Evolutionary conservation across 176 grass and related monocot genomes (phyloP), one percentile per base, ranked within the genome.

Genomic region (Bothriochloa decipiens): DNA sequence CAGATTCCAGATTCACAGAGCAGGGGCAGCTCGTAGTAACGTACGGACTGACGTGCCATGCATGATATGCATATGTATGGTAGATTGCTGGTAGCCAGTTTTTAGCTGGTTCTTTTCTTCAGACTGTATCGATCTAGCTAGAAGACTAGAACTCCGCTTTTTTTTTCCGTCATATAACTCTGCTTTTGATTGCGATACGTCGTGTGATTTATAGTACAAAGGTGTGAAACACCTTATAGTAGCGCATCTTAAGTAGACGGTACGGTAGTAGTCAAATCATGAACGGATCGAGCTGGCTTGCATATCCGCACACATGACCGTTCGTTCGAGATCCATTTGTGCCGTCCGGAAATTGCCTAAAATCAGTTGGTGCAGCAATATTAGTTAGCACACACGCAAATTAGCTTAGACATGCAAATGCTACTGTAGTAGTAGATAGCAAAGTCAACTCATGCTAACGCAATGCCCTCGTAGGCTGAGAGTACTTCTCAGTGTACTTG

Each of bases 281-380:
- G 28, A 39, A 37, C 50, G 41, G 20, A 70, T 32, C 29, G 40
- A 40, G 49, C 70, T 70, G 7, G 49, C 36, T 49, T 63, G 37
- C 65, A 66, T 53, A 8, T 14, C 37, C 9, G 17, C 14, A 79
- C 14, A 79, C 37, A 42, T 43, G 37, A 23, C 17, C 60, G 68
- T 68, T 64, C 17, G 57, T 81, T 81, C 58, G 7, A 42, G 43
- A 52, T 41, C 84, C 77, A 80, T 33, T 43, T 40, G 17, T 43
- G 33, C 60, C 58, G n/a, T 10, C n/a, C 70, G 23, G 67, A 7
- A 53, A 52, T 9, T 53, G 33, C 78, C 83, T 89, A 82, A 86
- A 72, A 86, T 82, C 78, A 55, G 78, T 78, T 89, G 18, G 28
- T 77, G 49, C 41, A 23, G 41, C 65, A 77, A 89, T 75, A 18